Base-by-base conservation (phyloP, 139 green algal genomes). In the Micractinium conductrix region DNA sequence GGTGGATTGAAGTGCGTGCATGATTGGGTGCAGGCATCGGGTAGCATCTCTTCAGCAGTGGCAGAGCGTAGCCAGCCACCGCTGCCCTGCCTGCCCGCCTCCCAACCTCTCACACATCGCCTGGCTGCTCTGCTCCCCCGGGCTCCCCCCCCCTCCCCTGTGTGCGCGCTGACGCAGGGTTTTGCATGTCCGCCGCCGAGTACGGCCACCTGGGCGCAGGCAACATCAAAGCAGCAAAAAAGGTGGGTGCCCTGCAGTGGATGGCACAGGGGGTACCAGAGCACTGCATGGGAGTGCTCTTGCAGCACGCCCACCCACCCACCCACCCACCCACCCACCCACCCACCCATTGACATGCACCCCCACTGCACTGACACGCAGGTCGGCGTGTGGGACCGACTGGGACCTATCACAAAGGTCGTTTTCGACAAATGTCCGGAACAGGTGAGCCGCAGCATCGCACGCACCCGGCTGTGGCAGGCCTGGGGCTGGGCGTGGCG, bases 371-470 rank as follows among this genome's bases (percentile, higher is more conserved):
- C 71, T 40, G 4, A 4, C n/a, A n/a, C n/a, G 22, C 30, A 44
- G 40, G 24, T 85, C 22, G 69, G 76, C 1, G 53, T 88, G 44
- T 86, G 79, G 85, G 68, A 88, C 38, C 53, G 58, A 10, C 50
- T 86, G 33, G 79, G 85, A 2, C 79, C 79, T 21, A 79, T 88
- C 37, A 86, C 85, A 9, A 37, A n/a, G 28, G 22, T 68, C 21
- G 79, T 88, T 9, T 79, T 85, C 44, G 48, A 86, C 14, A 35
- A 38, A 6, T 71, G n/a, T n/a, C n/a, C n/a, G n/a, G n/a, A n/a
- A n/a, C n/a, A n/a, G n/a, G n/a, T n/a, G n/a, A n/a, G n/a, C n/a
- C n/a, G n/a, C n/a, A n/a, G n/a, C n/a, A n/a, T n/a, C n/a, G n/a
- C n/a, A n/a, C n/a, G n/a, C n/a, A n/a, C n/a, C n/a, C n/a, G n/a